Evolutionary conservation across 2,329 filamentous ascomycete species (phyloP).

Genomic region (Hyphodiscus sp.): DNA sequence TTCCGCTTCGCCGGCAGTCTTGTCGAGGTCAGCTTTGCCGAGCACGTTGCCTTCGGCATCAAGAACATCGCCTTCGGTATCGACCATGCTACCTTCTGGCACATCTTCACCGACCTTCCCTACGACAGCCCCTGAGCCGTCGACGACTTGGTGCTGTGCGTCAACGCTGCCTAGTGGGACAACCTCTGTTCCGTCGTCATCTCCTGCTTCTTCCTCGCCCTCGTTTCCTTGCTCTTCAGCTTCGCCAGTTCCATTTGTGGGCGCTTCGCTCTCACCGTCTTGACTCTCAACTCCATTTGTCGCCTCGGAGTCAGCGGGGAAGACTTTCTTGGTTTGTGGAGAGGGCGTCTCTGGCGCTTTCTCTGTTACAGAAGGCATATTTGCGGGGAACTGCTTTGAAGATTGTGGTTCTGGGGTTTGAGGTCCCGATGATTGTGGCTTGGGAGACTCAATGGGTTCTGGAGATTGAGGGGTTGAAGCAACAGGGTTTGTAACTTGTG

Average conservation of each 20-base stretch:
- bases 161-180: neutral
- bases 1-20: constrained; percentile 1
- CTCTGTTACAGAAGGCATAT: neutral
- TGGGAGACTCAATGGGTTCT: neutral
- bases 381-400: neutral
- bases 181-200: neutral
- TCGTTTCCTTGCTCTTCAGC: neutral
- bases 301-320: neutral
- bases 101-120: constrained; percentile 54
- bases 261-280: neutral
- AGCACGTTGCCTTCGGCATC: constrained; percentile 47
- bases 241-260: neutral
- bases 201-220: constrained; percentile 23
- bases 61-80: constrained; percentile 48
- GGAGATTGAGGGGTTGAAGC: neutral
- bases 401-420: neutral
- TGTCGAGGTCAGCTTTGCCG: constrained; percentile 23
- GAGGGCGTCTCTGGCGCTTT: neutral
- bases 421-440: too few species aligned
- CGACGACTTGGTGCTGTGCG: constrained; percentile 43
- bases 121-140: constrained; percentile 46
- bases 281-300: neutral
- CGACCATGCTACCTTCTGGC: constrained; percentile 40
- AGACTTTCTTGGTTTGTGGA: neutral
- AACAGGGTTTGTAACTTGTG: neutral